Evolutionary conservation across 768 basidiomycete species (phyloP).

Genomic region (Leucocoprinus sp.): DNA sequence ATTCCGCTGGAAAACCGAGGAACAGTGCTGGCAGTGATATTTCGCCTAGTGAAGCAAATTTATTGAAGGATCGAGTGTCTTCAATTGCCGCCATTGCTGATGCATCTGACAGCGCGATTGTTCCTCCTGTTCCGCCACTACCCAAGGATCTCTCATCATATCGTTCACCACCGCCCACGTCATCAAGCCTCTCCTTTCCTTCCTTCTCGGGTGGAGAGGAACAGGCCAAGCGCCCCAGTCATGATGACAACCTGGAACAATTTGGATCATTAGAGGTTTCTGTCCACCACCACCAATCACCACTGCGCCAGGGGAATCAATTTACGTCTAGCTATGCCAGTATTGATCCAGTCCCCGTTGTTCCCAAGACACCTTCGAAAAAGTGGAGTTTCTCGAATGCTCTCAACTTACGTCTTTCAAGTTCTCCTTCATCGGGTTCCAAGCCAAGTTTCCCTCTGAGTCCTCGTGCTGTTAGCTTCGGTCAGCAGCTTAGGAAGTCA

Average conservation of each 20-base stretch:
- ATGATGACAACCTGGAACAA: constrained; percentile 40
- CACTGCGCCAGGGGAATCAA: constrained; percentile 21
- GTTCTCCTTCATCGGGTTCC: constrained; percentile 54
- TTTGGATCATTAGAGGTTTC: constrained; percentile 47
- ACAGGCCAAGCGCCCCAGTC: constrained; percentile 31
- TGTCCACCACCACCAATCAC: constrained; percentile 22
- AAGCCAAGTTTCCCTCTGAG: constrained; percentile 49
- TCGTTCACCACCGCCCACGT: constrained; percentile 59
- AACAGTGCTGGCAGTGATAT: constrained; percentile 84
- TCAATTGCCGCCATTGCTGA: constrained; percentile 55
- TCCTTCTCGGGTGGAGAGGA: constrained; percentile 32
- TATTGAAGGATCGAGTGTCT: constrained; percentile 61
- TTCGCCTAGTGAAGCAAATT: constrained; percentile 60
- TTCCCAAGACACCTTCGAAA: constrained; percentile 80
- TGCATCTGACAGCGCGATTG: constrained; percentile 48
- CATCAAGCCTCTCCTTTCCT: constrained; percentile 47
- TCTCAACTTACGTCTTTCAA: constrained; percentile 65
- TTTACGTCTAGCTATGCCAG: constrained; percentile 30
- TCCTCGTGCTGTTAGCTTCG: constrained; percentile 59
- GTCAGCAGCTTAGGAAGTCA: constrained; percentile 61
- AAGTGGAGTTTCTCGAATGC: constrained; percentile 95
- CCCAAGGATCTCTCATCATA: constrained; percentile 83
- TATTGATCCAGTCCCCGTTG: constrained; percentile 28
- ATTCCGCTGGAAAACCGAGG: constrained; percentile 58
- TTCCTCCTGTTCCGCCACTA: constrained; percentile 91